Percentiles rank a stretch among this genome's conserved stretches.
Evolutionary conservation across 1,139 yeast genomes (phyloP).

Genomic region (Eremothecium coryli): DNA sequence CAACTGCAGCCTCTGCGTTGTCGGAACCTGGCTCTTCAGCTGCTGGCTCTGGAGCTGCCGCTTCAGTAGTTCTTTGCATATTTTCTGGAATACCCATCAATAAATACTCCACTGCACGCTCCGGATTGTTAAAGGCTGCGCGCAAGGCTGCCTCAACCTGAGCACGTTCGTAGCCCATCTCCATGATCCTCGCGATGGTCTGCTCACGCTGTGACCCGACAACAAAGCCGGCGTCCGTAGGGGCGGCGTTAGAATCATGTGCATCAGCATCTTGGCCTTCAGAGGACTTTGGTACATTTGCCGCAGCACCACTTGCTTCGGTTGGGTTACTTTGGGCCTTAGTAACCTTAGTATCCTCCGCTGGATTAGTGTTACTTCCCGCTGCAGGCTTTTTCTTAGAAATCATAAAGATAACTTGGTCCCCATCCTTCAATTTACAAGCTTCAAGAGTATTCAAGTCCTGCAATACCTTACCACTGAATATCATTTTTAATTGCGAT

Average conservation of each 20-base stretch:
- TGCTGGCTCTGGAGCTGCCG: not conserved
- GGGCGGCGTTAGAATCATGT: slow-evolving; percentile 25
- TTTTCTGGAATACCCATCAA: slow-evolving; percentile 83
- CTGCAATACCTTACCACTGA: slow-evolving; percentile 77
- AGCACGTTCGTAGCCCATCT: slow-evolving; percentile 88
- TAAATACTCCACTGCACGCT: slow-evolving; percentile 92
- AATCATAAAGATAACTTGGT: slow-evolving; percentile 87
- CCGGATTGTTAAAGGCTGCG: slow-evolving; percentile 96
- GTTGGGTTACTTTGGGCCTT: slow-evolving; percentile 22
- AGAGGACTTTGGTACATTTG: slow-evolving; percentile 24
- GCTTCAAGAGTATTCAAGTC: slow-evolving; percentile 69
- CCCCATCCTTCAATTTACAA: slow-evolving; percentile 77
- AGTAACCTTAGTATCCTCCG: slow-evolving; percentile 14
- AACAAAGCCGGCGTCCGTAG: slow-evolving; percentile 28
- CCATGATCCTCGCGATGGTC: slow-evolving; percentile 70
- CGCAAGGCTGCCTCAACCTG: slow-evolving; percentile 86
- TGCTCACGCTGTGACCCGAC: slow-evolving; percentile 28
- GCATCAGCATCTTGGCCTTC: slow-evolving; percentile 24
- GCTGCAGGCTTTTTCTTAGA: slow-evolving; percentile 33
- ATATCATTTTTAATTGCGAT: slow-evolving; percentile 76
- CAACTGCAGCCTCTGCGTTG: slow-evolving; percentile 10
- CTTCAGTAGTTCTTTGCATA: slow-evolving; percentile 28
- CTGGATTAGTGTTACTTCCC: slow-evolving; percentile 20
- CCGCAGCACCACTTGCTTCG: slow-evolving; percentile 26
- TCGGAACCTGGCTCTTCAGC: slow-evolving; percentile 1